Base-by-base conservation (phyloP, 2,329 filamentous ascomycete genomes). In the Trichoderma citrinoviride region DNA sequence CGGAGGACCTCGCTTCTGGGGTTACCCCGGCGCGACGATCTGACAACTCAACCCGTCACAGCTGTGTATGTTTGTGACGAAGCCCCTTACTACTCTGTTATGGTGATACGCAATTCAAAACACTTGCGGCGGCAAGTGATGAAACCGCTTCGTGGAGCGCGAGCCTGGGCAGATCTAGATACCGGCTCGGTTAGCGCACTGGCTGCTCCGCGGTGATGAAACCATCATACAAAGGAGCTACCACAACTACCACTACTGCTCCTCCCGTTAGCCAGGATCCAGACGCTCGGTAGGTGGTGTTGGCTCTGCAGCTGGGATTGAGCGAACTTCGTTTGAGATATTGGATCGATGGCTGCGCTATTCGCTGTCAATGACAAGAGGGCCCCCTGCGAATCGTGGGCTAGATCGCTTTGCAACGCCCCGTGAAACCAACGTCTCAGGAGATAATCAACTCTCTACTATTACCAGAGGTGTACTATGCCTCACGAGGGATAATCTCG, bases 91-190 rank as follows among this genome's bases (percentile, higher is more conserved):
- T 37, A 37, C 29, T 21, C n/a, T n/a, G 10, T 14, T 37, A 47
- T 46, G 60, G 47, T 62, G 60, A 62, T 62, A 62, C 49, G 21
- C 15, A 29, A 5, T 5, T 21, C 33, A 61, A 52, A 61, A 61
- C 57, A 29, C 14, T 33, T 44, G 17, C 33, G n/a, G 19, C n/a
- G 33, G 21, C 3, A 23, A 2, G 14, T 25, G 29, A 50, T 7
- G 44, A 41, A 50, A 50, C 33, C 44, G 43, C 49, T 52, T 33
- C 27, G n/a, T 33, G 49, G 25, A 43, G 37, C 15, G 37, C 19
- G 57, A 37, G 15, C 17, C n/a, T 52, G 49, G 5, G 33, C 27
- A 23, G 6, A 29, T 44, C 7, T 33, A 27, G 46, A 52, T 14
- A 40, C 7, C 33, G 27, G 3, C 15, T 12, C 5, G n/a, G 14